Evolutionary conservation across 352 stramenopile species (phyloP).

Genomic region (Pythium guiyangense): DNA sequence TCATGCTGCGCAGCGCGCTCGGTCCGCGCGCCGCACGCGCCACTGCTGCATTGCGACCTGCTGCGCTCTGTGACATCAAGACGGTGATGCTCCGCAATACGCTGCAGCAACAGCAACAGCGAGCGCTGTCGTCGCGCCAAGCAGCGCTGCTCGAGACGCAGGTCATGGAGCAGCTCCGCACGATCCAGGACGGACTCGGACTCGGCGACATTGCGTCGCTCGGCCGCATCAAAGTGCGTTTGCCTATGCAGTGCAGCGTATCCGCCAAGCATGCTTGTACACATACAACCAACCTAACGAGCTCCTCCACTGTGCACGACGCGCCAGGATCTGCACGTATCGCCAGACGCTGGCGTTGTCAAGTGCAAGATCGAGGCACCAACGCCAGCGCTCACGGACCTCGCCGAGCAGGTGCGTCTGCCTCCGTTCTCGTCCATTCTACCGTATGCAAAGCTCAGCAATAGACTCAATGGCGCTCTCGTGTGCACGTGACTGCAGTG

Average conservation of each 20-base stretch:
- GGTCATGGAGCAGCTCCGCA: constrained; percentile 65
- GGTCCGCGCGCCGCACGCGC: constrained; percentile 11
- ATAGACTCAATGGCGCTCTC: not conserved
- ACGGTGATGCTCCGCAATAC: not conserved
- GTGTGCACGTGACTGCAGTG: constrained; percentile 35
- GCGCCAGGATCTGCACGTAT: constrained; percentile 48
- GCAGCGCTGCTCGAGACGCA: constrained; percentile 68
- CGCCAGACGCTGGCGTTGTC: constrained; percentile 37
- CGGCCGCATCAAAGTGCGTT: constrained; percentile 70
- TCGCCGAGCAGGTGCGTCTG: constrained; percentile 54
- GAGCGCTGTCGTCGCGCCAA: constrained; percentile 58
- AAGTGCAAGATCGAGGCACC: constrained; percentile 69
- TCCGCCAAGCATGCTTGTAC: not conserved
- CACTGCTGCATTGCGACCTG: not conserved
- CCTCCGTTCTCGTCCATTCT: not conserved
- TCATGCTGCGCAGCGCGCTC: constrained; percentile 20
- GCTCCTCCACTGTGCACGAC: not conserved
- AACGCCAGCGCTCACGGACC: constrained; percentile 61
- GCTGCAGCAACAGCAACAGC: constrained; percentile 4
- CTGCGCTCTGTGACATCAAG: not conserved
- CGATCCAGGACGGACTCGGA: constrained; percentile 66
- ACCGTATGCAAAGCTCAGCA: too few relatives aligned
- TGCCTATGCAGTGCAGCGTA: too few relatives aligned
- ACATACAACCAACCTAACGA: not conserved
- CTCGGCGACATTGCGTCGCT: constrained; percentile 70